Percentiles rank a stretch among this genome's conserved stretches.
Evolutionary conservation across 306 rosid species (phyloP).

Genomic region (Abrus pulchellus): DNA sequence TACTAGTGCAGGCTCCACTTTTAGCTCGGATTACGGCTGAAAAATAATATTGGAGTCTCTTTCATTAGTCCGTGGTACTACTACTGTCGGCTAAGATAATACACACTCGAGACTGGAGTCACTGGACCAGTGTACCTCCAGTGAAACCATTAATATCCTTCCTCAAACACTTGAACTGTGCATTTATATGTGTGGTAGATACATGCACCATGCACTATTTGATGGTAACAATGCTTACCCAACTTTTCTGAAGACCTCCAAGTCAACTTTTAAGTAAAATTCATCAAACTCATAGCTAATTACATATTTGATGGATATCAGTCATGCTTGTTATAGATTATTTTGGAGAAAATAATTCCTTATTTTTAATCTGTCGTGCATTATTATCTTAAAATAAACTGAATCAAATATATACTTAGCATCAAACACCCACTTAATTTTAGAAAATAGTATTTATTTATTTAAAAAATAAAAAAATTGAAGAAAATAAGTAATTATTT

Average conservation of each 20-base stretch:
- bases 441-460: too few relatives aligned
- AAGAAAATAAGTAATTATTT: too few relatives aligned
- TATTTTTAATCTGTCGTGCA: too few relatives aligned
- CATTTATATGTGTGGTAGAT: slow-evolving; percentile 37
- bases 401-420: too few relatives aligned
- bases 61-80: slow-evolving; percentile 37
- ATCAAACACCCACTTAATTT: too few relatives aligned
- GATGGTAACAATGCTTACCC: slow-evolving; percentile 45
- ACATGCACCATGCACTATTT: slow-evolving; percentile 29
- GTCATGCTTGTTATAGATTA: neutral
- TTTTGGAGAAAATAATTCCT: neutral
- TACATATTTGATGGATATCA: slow-evolving; percentile 13
- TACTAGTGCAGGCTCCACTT: slow-evolving; percentile 34
- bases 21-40: slow-evolving; percentile 53
- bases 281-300: neutral
- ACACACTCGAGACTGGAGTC: slow-evolving; percentile 49
- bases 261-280: slow-evolving; percentile 23
- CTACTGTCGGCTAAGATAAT: slow-evolving; percentile 29
- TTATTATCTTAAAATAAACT: too few relatives aligned
- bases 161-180: slow-evolving; percentile 31
- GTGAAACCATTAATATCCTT: slow-evolving; percentile 51
- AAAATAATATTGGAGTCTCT: slow-evolving; percentile 30
- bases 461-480: too few relatives aligned
- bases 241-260: neutral
- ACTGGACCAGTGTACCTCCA: slow-evolving; percentile 50